Percentiles rank a stretch among this genome's conserved stretches.
phyloP scores from a whole-genome alignment of 805 yeast genomes.

The Nakazawaea sp. region DNA sequence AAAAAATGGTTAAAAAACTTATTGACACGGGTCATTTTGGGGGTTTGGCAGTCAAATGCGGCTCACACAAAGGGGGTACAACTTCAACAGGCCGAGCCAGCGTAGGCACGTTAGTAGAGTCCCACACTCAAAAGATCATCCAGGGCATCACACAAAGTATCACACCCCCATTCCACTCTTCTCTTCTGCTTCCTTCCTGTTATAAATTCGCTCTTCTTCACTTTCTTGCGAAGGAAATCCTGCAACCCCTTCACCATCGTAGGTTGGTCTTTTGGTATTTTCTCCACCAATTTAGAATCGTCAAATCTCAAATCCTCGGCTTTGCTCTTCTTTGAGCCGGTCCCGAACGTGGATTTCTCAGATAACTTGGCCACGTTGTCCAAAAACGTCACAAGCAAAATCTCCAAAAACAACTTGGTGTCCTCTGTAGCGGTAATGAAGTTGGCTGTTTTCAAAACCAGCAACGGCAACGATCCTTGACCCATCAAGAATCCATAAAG shows the following conservation, averaged over 20 bases:
- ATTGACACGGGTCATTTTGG: too few species aligned
- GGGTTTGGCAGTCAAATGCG: too few species aligned
- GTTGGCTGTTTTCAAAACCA: constrained; percentile 65
- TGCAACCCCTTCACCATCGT: constrained; percentile 60
- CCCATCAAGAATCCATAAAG: constrained; percentile 73
- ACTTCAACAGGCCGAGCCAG: too few species aligned
- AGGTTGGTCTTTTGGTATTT: constrained; percentile 44
- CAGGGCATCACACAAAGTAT: constrained; percentile 44
- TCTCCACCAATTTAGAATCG: constrained; percentile 24
- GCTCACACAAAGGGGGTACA: too few species aligned
- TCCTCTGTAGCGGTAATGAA: constrained; percentile 61
- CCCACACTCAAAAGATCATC: constrained; percentile 32
- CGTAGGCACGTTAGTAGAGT: too few species aligned
- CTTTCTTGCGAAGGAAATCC: constrained; percentile 44
- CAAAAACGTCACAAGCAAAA: constrained; percentile 61
- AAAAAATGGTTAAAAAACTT: neutral
- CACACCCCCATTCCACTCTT: constrained; percentile 65
- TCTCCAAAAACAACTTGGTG: constrained; percentile 63
- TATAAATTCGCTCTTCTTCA: constrained; percentile 39
- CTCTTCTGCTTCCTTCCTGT: constrained; percentile 46
- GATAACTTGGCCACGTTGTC: constrained; percentile 60
- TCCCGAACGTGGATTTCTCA: constrained; percentile 39
- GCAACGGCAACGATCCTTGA: constrained; percentile 68
- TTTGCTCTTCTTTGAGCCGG: constrained; percentile 26
- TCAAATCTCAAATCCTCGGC: constrained; percentile 25